Evolutionary conservation across 352 stramenopile genomes (phyloP).

Genomic region (Phytophthora tentaculata): DNA sequence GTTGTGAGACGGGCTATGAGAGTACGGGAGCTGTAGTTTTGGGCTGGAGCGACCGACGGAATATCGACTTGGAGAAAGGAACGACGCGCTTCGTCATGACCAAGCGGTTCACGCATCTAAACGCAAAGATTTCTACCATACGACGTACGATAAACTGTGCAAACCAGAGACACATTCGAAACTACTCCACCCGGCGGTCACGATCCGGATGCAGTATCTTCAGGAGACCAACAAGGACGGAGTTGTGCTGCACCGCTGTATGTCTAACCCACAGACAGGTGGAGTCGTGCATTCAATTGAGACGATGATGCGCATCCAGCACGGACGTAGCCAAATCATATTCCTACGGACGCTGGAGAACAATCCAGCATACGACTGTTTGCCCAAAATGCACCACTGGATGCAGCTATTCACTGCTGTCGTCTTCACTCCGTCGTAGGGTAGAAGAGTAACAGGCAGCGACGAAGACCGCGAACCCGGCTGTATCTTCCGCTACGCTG

Average conservation of each 20-base stretch:
- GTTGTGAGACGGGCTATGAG: conserved; percentile 32
- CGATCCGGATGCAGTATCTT: conserved; percentile 36
- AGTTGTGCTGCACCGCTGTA: conserved; percentile 42
- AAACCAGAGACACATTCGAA: conserved; percentile 31
- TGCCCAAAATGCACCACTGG: too few relatives aligned
- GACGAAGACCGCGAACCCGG: too few relatives aligned
- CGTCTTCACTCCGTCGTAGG: too few relatives aligned
- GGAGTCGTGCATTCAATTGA: conserved; percentile 35
- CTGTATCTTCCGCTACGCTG: too few relatives aligned
- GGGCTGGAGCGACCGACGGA: conserved; percentile 40
- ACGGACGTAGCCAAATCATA: too few relatives aligned
- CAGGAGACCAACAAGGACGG: conserved; percentile 46
- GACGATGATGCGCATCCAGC: too few relatives aligned
- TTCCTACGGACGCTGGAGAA: too few relatives aligned
- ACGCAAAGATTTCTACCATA: conserved; percentile 29
- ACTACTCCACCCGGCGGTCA: conserved; percentile 40
- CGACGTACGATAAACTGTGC: conserved; percentile 37
- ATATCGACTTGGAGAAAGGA: conserved; percentile 25
- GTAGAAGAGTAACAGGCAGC: too few relatives aligned
- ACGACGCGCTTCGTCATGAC: conserved; percentile 37
- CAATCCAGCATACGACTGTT: too few relatives aligned
- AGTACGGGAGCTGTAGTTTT: conserved; percentile 41
- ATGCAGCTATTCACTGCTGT: too few relatives aligned
- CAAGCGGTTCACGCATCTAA: conserved; percentile 37
- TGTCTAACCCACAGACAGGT: conserved; percentile 50